Percentiles rank a stretch among this genome's conserved stretches.
Conservation (phyloP, 306 rosid species). For the Cicer chorassanicum region DNA sequence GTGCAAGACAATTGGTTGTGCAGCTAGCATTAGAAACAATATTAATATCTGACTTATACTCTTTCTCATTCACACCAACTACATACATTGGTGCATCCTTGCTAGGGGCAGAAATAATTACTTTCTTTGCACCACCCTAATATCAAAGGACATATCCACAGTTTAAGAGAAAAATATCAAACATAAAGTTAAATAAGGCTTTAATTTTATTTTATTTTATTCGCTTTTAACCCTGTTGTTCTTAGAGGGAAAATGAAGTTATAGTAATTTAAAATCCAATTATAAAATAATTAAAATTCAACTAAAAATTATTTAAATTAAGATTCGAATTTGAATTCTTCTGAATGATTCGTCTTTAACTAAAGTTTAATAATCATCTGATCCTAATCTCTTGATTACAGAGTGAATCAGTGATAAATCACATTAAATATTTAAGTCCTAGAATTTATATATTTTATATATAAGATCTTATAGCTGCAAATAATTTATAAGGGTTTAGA, state of each 20-base stretch:
- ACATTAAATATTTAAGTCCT: too few relatives aligned
- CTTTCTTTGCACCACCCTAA: slow-evolving; percentile 96
- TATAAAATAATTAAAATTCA: too few relatives aligned
- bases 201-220: not conserved
- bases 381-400: too few relatives aligned
- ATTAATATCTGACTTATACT: slow-evolving; percentile 66
- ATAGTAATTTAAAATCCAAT: too few relatives aligned
- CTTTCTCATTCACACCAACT: slow-evolving; percentile 93
- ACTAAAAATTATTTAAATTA: accelerated
- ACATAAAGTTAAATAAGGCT: not conserved
- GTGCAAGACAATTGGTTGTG: slow-evolving; percentile 93
- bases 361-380: too few relatives aligned
- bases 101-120: slow-evolving; percentile 92
- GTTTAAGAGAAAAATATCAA: not conserved
- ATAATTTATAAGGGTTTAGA: too few relatives aligned
- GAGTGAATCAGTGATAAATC: too few relatives aligned
- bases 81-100: slow-evolving; percentile 96
- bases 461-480: too few relatives aligned
- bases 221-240: not conserved
- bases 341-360: too few relatives aligned
- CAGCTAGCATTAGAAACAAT: slow-evolving; percentile 90
- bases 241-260: too few relatives aligned
- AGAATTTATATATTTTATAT: too few relatives aligned
- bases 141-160: not conserved
- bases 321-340: too few relatives aligned